Conservation (phyloP, 2,329 filamentous ascomycete species). For the Clarireedia monteithiana region DNA sequence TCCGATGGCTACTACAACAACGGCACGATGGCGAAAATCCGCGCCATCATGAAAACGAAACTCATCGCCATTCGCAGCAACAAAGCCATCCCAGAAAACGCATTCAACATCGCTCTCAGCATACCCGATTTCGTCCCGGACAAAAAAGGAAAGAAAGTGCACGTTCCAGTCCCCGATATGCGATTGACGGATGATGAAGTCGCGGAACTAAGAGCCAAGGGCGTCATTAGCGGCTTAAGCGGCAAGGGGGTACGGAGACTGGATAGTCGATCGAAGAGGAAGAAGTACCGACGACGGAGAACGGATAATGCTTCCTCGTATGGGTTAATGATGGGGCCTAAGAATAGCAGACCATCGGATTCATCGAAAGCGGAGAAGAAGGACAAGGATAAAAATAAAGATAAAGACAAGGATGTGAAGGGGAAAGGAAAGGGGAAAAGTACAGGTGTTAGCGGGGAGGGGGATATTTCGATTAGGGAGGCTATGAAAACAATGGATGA, state of each 20-base stretch:
- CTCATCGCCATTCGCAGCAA: conserved; percentile 59
- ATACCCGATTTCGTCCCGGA: conserved; percentile 26
- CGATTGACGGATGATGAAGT: conserved; percentile 21
- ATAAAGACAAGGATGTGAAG: not conserved
- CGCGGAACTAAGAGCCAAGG: conserved; percentile 11
- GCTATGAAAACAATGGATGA: not conserved
- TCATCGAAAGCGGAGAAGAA: not conserved
- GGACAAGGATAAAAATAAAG: not conserved
- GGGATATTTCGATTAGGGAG: conserved; percentile 1
- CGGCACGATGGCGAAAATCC: conserved; percentile 74
- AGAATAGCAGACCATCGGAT: not conserved
- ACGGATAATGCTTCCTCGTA: conserved; percentile 1
- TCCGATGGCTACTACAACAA: conserved; percentile 79
- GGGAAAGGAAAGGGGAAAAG: not conserved
- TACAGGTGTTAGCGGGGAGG: not conserved
- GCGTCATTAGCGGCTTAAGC: conserved; percentile 4
- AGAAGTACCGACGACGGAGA: conserved; percentile 7
- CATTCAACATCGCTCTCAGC: conserved; percentile 38
- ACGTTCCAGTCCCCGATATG: conserved; percentile 25
- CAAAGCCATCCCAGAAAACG: conserved; percentile 40
- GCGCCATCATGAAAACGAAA: conserved; percentile 83
- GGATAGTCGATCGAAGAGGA: conserved; percentile 8
- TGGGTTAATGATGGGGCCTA: conserved; percentile 4
- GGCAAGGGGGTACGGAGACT: conserved; percentile 12
- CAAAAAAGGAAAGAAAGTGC: conserved; percentile 17